Percentiles rank a stretch among this genome's conserved stretches.
Conservation (phyloP, 768 basidiomycete species). For the Trichaptum fuscoviolaceum region DNA sequence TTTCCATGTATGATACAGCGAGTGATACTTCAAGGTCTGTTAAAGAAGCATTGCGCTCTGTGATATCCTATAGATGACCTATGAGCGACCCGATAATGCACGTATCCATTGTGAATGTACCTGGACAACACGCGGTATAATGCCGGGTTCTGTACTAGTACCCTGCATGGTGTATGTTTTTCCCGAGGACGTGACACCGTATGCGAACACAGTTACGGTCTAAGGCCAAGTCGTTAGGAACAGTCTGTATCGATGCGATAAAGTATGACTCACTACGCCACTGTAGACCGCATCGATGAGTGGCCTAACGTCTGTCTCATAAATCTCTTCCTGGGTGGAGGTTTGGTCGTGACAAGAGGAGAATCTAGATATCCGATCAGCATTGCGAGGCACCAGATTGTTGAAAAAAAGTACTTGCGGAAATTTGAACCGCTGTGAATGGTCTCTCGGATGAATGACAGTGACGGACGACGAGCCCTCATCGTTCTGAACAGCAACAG, state of each 20-base stretch:
- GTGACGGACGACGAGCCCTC: conserved; percentile 44
- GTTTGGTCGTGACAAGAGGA: conserved; percentile 69
- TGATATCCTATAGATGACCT: conserved; percentile 42
- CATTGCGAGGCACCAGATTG: too few relatives aligned
- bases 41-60: conserved; percentile 40
- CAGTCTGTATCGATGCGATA: not conserved
- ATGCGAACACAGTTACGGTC: conserved; percentile 87
- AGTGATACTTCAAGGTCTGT: conserved; percentile 41
- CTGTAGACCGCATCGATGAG: conserved; percentile 72
- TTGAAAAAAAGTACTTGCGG: conserved; percentile 39
- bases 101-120: conserved; percentile 30
- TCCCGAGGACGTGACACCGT: conserved; percentile 87
- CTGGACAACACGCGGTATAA: conserved; percentile 78
- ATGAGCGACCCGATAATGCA: not conserved
- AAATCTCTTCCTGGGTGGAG: conserved; percentile 74
- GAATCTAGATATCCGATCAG: conserved; percentile 39
- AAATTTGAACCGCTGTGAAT: conserved; percentile 69
- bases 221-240: conserved; percentile 20
- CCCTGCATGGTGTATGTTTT: conserved; percentile 96
- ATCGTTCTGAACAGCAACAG: conserved; percentile 44
- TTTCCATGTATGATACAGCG: conserved; percentile 77
- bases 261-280: conserved; percentile 56
- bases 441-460: conserved; percentile 67
- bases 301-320: conserved; percentile 67
- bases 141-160: conserved; percentile 62